Percentiles rank a stretch among this genome's conserved stretches.
phyloP scores from a whole-genome alignment of 768 basidiomycete genomes.

The Pleurotus giganteus region DNA sequence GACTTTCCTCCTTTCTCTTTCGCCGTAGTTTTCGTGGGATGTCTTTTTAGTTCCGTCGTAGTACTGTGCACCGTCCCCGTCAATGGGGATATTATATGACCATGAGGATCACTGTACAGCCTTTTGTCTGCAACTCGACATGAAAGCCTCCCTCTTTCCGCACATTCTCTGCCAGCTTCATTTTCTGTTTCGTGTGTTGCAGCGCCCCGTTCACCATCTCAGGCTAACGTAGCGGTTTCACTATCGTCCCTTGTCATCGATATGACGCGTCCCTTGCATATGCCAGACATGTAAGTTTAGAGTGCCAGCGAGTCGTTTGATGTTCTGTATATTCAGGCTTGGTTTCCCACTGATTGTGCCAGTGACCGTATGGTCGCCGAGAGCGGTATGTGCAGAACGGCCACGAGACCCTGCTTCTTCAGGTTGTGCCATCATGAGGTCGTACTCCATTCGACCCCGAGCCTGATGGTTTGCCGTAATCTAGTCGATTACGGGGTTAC shows the following conservation, averaged over 20 bases:
- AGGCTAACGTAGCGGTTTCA: no score
- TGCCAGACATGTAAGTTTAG: slow-evolving; percentile 1
- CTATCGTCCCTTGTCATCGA: no score
- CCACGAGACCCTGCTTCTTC: not conserved
- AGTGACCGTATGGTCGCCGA: no score
- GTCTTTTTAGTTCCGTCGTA: no score
- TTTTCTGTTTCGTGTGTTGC: no score
- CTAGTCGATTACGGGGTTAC: not conserved
- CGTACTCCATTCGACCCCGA: not conserved
- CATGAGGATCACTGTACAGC: no score
- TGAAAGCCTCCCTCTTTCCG: not conserved
- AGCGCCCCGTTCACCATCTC: no score
- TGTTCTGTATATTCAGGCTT: not conserved
- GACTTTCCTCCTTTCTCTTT: no score
- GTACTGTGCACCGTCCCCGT: not conserved
- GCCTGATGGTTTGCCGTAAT: not conserved
- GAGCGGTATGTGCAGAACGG: not conserved
- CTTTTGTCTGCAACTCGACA: no score
- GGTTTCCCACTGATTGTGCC: not conserved
- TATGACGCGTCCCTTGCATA: no score
- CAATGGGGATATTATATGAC: not conserved
- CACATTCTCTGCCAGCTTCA: not conserved
- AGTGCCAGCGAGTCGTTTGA: not conserved
- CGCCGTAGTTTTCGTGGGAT: no score
- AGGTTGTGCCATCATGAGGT: not conserved